Conservation (phyloP, 208 protist genomes). For the Willaertia magna region DNA sequence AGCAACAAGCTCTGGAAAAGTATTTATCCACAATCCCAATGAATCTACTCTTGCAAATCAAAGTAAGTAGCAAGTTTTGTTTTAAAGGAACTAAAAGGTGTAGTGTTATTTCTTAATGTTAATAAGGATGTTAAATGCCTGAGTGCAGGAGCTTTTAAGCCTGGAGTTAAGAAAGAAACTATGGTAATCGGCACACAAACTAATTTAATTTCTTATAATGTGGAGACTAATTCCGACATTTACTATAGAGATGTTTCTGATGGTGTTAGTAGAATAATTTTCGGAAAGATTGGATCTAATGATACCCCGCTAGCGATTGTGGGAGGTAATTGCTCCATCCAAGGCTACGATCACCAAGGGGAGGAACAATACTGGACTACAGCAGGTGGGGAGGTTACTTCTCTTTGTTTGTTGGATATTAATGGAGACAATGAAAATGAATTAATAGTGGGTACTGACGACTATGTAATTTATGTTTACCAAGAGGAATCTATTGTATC, state of each 20-base stretch:
- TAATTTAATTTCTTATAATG: slow-evolving; percentile 72
- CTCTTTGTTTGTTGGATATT: slow-evolving; percentile 56
- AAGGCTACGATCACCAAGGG: slow-evolving; percentile 69
- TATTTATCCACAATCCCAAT: slow-evolving; percentile 70
- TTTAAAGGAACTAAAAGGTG: neutral
- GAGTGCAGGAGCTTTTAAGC: slow-evolving; percentile 16
- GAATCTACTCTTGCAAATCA: slow-evolving; percentile 28
- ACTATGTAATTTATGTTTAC: slow-evolving; percentile 78
- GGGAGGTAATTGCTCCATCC: slow-evolving; percentile 81
- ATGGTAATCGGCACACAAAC: slow-evolving; percentile 69
- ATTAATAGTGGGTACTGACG: slow-evolving; percentile 75
- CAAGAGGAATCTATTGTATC: slow-evolving; percentile 60
- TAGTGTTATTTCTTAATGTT: slow-evolving; percentile 51
- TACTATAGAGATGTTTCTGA: slow-evolving; percentile 80
- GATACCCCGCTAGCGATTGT: slow-evolving; percentile 49
- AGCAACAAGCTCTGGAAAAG: slow-evolving; percentile 50
- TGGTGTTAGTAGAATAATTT: slow-evolving; percentile 60
- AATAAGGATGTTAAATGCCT: slow-evolving; percentile 62
- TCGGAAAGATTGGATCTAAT: slow-evolving; percentile 40
- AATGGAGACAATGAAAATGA: slow-evolving; percentile 36
- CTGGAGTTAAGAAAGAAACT: slow-evolving; percentile 37
- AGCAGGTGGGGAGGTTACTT: slow-evolving; percentile 74
- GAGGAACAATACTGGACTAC: slow-evolving; percentile 79
- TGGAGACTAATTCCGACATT: slow-evolving; percentile 67
- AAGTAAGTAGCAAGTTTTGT: slow-evolving; percentile 19